These are phyloP conservation scores for Rhododendron molle DNA, from an alignment of 148 eudicot species.

Conservation along the genomic window DNA sequence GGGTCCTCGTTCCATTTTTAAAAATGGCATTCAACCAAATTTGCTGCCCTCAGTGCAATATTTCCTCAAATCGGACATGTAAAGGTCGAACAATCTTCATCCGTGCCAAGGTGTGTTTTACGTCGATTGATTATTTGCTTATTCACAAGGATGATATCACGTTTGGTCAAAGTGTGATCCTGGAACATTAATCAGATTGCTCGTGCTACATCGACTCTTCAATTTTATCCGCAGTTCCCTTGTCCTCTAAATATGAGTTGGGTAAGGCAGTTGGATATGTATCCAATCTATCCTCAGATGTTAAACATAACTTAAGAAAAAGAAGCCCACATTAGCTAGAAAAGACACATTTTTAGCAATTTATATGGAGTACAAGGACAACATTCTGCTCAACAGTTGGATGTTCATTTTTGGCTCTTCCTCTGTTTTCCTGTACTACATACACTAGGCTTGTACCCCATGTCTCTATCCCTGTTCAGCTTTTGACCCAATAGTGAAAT, in stretches of 20 bases:
- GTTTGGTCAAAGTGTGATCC: background rate
- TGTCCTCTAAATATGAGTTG: background rate
- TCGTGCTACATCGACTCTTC: background rate
- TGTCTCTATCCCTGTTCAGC: conserved; percentile 14
- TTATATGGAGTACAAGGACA: too few species aligned
- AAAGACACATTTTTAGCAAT: too few species aligned
- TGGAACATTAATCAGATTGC: background rate
- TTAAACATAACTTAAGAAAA: background rate
- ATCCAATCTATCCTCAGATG: too few species aligned
- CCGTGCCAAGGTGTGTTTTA: conserved; percentile 47
- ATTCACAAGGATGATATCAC: background rate
- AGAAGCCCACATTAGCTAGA: too few species aligned
- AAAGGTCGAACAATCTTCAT: conserved; percentile 47
- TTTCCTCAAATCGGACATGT: conserved; percentile 54
- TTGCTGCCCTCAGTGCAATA: conserved; percentile 48
- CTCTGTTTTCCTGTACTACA: background rate
- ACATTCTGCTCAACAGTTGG: background rate
- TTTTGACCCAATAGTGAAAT: conserved; percentile 23
- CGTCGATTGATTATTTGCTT: background rate
- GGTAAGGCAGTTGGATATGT: background rate
- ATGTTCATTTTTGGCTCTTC: background rate
- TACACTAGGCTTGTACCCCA: background rate
- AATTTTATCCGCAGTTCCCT: background rate
- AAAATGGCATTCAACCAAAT: conserved; percentile 24
- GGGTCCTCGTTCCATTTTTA: conserved; percentile 63